phyloP scores from a whole-genome alignment of 495 filamentous ascomycete genomes.

The Pyrenula aspistea region DNA sequence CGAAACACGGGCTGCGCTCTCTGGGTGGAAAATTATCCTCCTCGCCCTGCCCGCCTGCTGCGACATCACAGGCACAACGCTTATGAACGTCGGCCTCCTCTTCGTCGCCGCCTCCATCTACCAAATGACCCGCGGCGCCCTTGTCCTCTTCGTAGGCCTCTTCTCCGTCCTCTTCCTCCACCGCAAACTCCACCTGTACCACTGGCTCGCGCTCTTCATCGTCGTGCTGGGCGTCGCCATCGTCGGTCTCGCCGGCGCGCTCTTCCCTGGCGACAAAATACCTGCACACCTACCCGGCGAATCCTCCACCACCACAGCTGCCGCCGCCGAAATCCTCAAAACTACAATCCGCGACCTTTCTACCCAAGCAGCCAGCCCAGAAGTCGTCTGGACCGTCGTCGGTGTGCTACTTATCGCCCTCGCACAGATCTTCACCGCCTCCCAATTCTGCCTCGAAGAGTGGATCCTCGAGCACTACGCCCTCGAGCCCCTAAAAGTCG shows the following conservation, averaged over 20 bases:
- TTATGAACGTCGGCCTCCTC: conserved; percentile 91
- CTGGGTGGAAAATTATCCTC: conserved; percentile 60
- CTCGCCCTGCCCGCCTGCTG: conserved; percentile 82
- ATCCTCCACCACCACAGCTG: conserved; percentile 7
- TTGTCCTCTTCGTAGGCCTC: conserved; percentile 88
- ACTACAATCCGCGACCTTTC: conserved; percentile 12
- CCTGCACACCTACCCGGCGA: conserved; percentile 3
- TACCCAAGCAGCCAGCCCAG: conserved; percentile 28
- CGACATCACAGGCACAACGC: conserved; percentile 87
- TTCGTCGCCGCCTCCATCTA: conserved; percentile 94
- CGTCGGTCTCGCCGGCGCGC: conserved; percentile 77
- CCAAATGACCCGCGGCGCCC: conserved; percentile 92
- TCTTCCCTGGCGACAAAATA: conserved; percentile 53
- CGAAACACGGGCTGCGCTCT: conserved; percentile 42
- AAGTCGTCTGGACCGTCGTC: conserved; percentile 60
- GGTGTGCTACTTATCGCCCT: conserved; percentile 82
- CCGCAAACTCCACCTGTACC: conserved; percentile 64
- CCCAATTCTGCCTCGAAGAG: conserved; percentile 93
- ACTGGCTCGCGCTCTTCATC: conserved; percentile 78
- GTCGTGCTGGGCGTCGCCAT: conserved; percentile 82
- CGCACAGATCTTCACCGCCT: conserved; percentile 92
- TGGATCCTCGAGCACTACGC: conserved; percentile 82
- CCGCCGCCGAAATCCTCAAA: conserved; percentile 13
- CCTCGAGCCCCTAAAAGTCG: conserved; percentile 79
- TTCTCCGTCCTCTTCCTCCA: conserved; percentile 88